These are phyloP conservation scores for Triticum turgidum DNA, from an alignment of 176 grass and related monocot species.

Conservation along the genomic window DNA sequence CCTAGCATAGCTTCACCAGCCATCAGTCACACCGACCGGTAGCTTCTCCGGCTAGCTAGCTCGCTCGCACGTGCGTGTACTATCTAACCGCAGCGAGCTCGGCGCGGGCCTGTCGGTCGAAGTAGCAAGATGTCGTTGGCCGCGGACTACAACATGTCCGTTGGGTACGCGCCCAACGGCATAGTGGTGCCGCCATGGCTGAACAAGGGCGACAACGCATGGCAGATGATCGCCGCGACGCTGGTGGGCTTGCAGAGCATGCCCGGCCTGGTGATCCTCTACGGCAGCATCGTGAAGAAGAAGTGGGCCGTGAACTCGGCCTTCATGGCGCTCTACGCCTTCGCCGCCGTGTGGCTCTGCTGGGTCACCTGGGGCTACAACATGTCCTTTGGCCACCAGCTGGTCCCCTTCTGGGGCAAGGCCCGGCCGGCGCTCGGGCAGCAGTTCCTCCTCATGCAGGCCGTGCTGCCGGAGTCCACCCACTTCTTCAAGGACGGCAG, in stretches of 20 bases:
- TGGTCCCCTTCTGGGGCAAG: constrained; percentile 89
- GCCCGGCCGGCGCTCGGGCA: constrained; percentile 60
- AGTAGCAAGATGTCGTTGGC: background rate
- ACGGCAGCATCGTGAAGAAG: constrained; percentile 98
- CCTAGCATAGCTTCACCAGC: background rate
- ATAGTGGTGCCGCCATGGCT: constrained; percentile 45
- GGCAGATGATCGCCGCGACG: constrained; percentile 92
- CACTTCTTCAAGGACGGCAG: constrained; percentile 11
- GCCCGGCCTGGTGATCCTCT: constrained; percentile 79
- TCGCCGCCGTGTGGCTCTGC: constrained; percentile 90
- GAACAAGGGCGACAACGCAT: constrained; percentile 95
- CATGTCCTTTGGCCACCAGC: constrained; percentile 85
- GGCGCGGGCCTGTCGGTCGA: background rate
- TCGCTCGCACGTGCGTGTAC: too few relatives aligned
- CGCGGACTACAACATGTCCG: constrained; percentile 18
- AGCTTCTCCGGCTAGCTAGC: constrained; percentile 5
- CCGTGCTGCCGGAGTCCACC: constrained; percentile 33
- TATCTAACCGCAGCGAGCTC: background rate
- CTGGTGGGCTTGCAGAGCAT: constrained; percentile 86
- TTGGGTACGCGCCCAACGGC: constrained; percentile 12
- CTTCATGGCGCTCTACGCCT: constrained; percentile 97
- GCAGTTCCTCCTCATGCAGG: constrained; percentile 59
- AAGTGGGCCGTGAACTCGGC: constrained; percentile 96
- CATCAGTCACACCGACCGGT: background rate
- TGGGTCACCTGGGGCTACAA: constrained; percentile 91